These are phyloP conservation scores for Pinus taeda DNA, from an alignment of 75 land plant species.

Conservation along the genomic window DNA sequence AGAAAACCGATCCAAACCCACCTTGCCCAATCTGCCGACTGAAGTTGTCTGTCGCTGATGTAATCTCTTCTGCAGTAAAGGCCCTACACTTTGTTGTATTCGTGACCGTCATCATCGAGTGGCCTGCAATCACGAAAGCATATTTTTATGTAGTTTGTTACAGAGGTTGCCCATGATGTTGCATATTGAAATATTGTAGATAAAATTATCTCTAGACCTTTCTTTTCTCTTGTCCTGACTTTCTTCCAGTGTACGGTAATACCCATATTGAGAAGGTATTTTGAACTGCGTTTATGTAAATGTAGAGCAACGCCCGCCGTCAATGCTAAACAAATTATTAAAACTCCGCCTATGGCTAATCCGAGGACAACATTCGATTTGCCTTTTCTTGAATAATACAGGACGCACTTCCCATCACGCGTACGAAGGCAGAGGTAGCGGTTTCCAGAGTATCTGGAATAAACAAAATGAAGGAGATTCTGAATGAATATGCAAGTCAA, in stretches of 20 bases:
- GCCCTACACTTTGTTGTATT: neutral
- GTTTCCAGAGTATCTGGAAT: neutral
- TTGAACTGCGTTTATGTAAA: neutral
- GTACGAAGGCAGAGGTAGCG: neutral
- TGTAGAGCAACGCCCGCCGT: neutral
- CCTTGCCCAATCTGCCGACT: neutral
- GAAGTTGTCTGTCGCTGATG: neutral
- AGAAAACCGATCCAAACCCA: neutral
- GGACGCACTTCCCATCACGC: too few relatives aligned
- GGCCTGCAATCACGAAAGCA: too few relatives aligned
- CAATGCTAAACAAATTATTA: neutral
- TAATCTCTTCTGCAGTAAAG: neutral
- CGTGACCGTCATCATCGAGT: neutral
- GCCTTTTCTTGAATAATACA: neutral
- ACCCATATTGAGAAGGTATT: neutral
- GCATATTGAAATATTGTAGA: too few relatives aligned
- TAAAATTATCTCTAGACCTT: too few relatives aligned
- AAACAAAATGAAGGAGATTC: neutral
- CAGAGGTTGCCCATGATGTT: neutral
- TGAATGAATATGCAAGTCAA: too few relatives aligned
- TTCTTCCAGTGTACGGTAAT: too few relatives aligned
- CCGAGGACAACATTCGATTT: neutral
- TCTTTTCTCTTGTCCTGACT: too few relatives aligned
- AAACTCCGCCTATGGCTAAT: neutral
- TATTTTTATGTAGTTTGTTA: neutral